phyloP scores from a whole-genome alignment of 1,139 yeast genomes.

The Lodderomyces pseudojiufengensis region DNA sequence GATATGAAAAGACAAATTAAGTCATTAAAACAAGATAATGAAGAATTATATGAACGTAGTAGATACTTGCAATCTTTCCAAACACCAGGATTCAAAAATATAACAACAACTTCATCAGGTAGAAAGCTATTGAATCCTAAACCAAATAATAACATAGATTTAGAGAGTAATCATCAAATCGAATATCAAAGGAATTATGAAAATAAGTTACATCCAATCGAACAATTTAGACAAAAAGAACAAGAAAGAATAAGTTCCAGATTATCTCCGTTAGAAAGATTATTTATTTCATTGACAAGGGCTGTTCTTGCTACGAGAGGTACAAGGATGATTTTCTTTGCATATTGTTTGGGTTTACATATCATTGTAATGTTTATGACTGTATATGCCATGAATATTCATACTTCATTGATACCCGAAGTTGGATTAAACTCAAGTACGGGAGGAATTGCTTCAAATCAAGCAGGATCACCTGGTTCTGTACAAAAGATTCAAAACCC shows the following conservation, averaged over 20 bases:
- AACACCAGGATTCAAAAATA: conserved; percentile 13
- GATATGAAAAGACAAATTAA: conserved; percentile 66
- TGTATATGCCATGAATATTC: conserved; percentile 51
- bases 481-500: not conserved
- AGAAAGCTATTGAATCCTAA: conserved; percentile 30
- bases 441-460: conserved; percentile 29
- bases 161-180: conserved; percentile 40
- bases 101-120: conserved; percentile 16
- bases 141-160: conserved; percentile 36
- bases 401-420: conserved; percentile 48
- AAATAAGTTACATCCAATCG: conserved; percentile 77
- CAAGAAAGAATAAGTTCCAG: conserved; percentile 70
- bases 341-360: conserved; percentile 75
- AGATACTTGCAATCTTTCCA: conserved; percentile 62
- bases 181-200: conserved; percentile 67
- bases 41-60: conserved; percentile 75
- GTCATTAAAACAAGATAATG: conserved; percentile 66
- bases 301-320: conserved; percentile 69
- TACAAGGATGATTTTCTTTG: conserved; percentile 68
- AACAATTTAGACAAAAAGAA: conserved; percentile 75
- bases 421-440: conserved; percentile 46
- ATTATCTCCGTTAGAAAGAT: conserved; percentile 73
- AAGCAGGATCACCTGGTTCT: conserved; percentile 6
- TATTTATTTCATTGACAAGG: conserved; percentile 72
- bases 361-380: conserved; percentile 65